Percentiles rank a stretch among this genome's conserved stretches.
phyloP scores from a whole-genome alignment of 2,329 filamentous ascomycete genomes.

The Aureobasidium mangrovei region DNA sequence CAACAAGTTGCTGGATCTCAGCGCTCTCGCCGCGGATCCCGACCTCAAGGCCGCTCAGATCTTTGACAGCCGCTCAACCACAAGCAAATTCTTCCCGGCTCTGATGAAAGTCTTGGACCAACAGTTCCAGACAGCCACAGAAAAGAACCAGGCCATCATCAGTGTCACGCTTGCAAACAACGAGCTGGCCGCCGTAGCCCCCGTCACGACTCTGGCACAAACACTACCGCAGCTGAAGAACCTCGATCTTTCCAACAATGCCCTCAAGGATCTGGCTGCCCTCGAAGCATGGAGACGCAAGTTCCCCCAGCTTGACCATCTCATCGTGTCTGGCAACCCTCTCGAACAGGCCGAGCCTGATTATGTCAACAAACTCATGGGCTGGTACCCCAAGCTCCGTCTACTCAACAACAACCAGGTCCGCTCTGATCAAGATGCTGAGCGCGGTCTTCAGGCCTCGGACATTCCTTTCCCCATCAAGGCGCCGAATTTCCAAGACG shows the following conservation, averaged over 20 bases:
- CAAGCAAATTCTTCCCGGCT: conserved; percentile 83
- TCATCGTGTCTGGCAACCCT: conserved; percentile 71
- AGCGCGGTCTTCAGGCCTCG: conserved; percentile 43
- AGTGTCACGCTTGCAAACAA: conserved; percentile 80
- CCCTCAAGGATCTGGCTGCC: conserved; percentile 57
- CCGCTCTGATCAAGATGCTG: conserved; percentile 61
- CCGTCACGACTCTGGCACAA: conserved; percentile 65
- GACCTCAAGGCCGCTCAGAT: conserved; percentile 66
- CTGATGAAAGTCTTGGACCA: conserved; percentile 79
- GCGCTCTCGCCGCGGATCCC: conserved; percentile 63
- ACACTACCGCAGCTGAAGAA: conserved; percentile 82
- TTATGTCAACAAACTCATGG: conserved; percentile 59
- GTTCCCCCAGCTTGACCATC: conserved; percentile 68
- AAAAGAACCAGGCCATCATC: conserved; percentile 68
- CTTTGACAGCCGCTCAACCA: conserved; percentile 60
- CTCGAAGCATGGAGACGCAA: conserved; percentile 70
- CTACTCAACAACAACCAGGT: conserved; percentile 68
- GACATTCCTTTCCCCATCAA: conserved; percentile 53
- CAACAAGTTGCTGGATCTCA: conserved; percentile 73
- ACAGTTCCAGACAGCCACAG: conserved; percentile 61
- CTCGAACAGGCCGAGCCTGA: conserved; percentile 43
- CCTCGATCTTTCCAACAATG: conserved; percentile 80
- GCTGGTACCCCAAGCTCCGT: conserved; percentile 75
- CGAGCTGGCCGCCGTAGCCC: conserved; percentile 60
- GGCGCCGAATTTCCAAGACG: conserved; percentile 64